Percentiles rank a stretch among this genome's conserved stretches.
Conservation (phyloP, 2,329 filamentous ascomycete species). For the Colletotrichum zoysiae region DNA sequence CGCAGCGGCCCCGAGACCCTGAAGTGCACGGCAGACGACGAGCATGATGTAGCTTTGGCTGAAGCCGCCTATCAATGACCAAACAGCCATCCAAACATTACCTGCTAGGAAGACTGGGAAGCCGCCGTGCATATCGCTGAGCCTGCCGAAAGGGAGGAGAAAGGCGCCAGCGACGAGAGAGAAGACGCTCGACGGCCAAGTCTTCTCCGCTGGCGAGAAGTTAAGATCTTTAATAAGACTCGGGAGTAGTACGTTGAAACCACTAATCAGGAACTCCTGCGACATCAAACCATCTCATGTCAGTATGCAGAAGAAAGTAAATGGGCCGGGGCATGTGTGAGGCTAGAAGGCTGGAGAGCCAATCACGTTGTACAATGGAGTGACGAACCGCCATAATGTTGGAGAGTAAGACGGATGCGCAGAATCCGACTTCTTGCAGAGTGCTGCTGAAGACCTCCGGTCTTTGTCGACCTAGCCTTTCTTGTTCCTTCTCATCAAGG, state of each 20-base stretch:
- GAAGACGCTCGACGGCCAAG: slow-evolving; percentile 22
- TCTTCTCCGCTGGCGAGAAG: neutral
- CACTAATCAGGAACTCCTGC: neutral
- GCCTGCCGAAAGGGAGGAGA: slow-evolving; percentile 11
- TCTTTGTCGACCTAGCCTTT: neutral
- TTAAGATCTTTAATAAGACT: slow-evolving; percentile 14
- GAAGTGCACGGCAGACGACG: slow-evolving; percentile 14
- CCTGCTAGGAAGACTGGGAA: slow-evolving; percentile 12
- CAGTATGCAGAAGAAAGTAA: neutral
- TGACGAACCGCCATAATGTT: neutral
- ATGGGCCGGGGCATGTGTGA: no score
- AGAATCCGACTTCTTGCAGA: neutral
- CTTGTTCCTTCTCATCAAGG: neutral
- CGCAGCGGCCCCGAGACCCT: slow-evolving; percentile 19
- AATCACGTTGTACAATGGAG: neutral
- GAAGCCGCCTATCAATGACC: slow-evolving; percentile 19
- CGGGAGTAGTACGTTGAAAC: slow-evolving; percentile 5
- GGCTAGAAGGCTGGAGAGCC: no score
- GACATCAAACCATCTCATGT: neutral
- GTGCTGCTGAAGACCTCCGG: neutral
- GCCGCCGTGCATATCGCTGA: slow-evolving; percentile 16
- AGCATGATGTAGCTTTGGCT: slow-evolving; percentile 20
- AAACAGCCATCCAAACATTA: slow-evolving; percentile 4
- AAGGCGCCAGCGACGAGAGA: neutral
- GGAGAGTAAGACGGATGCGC: neutral